Base-by-base conservation (phyloP, 208 protist genomes). In the Acanthamoeba sp. region DNA sequence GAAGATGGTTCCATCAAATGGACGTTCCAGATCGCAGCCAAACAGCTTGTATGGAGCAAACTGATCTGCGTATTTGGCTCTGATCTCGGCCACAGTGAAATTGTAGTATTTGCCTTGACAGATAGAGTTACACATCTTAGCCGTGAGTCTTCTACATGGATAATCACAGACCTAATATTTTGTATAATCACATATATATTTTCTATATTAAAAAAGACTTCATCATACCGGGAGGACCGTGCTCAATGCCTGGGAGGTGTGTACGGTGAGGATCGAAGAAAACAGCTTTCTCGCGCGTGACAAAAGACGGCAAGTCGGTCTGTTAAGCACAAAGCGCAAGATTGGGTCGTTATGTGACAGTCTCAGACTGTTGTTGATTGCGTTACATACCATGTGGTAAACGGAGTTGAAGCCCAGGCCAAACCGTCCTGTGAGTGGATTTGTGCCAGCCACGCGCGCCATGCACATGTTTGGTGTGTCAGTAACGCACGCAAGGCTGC, bases 241-340 rank as follows among this genome's bases (percentile, higher is more conserved):
- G 84, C 57, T 62, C 55, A n/a, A 91, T 91, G 34, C 84, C 84
- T 36, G 84, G 84, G 34, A 91, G 32, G 50, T 91, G 84, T n/a
- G 57, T 93, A 34, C 88, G 32, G n/a, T 93, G 88, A 16, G 88
- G 88, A 50, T 93, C 88, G 34, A 93, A 93, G 88, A 78, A 93
- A 27, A 93, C 88, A 4, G 38, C 62, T 45, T 93, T 78, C 29
- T 69, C 59, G 14, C 88, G 38, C 5, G 59, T 93, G n/a, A 93
- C 14, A 29, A 93, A 93, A 0, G 88, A 93, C 12, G 88, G 88
- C 3, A 93, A 20, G 34, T 93, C 88, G 20, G 88, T 93, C 84
- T 91, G 52, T 38, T 1, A 9, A 38, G 9, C 1, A 50, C 10
- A 91, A 3, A 2, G 20, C n/a, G 29, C 24, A 24, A 7, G 12